These are phyloP conservation scores for Coemansia sp. DNA, from an alignment of 192 early-diverging fungal genomes.

Conservation along the genomic window DNA sequence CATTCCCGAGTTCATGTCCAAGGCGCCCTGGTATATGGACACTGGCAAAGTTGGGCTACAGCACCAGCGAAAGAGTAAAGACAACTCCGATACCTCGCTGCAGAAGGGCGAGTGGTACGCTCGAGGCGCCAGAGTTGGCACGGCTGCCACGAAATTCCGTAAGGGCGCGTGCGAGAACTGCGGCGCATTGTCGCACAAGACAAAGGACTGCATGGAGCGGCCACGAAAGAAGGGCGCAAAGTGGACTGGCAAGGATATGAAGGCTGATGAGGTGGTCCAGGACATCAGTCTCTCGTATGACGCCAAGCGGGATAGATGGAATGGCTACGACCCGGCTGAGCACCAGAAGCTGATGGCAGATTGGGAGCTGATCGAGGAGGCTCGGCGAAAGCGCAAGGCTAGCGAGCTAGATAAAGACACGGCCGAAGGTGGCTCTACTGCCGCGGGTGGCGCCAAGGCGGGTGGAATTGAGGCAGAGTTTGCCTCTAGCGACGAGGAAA, in stretches of 20 bases:
- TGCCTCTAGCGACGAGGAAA: slow-evolving; percentile 68
- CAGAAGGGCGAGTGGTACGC: slow-evolving; percentile 27
- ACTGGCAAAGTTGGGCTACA: slow-evolving; percentile 80
- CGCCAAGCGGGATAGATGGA: slow-evolving; percentile 97
- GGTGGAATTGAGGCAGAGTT: slow-evolving; percentile 26
- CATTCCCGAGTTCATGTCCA: slow-evolving; percentile 93
- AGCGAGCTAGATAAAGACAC: slow-evolving; percentile 65
- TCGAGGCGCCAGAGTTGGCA: slow-evolving; percentile 54
- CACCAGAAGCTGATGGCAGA: slow-evolving; percentile 69
- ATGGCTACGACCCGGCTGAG: slow-evolving; percentile 91
- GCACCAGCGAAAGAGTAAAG: slow-evolving; percentile 66
- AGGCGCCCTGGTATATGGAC: slow-evolving; percentile 93
- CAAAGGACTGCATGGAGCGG: slow-evolving; percentile 90
- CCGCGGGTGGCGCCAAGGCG: neutral
- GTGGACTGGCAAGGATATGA: slow-evolving; percentile 79
- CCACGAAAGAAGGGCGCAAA: slow-evolving; percentile 87
- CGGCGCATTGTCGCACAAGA: slow-evolving; percentile 93
- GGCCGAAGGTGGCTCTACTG: neutral
- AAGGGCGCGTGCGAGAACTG: slow-evolving; percentile 98
- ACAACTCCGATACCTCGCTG: neutral
- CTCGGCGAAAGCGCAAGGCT: slow-evolving; percentile 75
- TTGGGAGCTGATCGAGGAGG: slow-evolving; percentile 87
- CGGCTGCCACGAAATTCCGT: slow-evolving; percentile 85
- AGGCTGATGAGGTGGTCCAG: slow-evolving; percentile 81
- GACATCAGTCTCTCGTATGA: slow-evolving; percentile 82